Conservation (phyloP, 345 rosid genomes). For the Lumnitzera littorea region DNA sequence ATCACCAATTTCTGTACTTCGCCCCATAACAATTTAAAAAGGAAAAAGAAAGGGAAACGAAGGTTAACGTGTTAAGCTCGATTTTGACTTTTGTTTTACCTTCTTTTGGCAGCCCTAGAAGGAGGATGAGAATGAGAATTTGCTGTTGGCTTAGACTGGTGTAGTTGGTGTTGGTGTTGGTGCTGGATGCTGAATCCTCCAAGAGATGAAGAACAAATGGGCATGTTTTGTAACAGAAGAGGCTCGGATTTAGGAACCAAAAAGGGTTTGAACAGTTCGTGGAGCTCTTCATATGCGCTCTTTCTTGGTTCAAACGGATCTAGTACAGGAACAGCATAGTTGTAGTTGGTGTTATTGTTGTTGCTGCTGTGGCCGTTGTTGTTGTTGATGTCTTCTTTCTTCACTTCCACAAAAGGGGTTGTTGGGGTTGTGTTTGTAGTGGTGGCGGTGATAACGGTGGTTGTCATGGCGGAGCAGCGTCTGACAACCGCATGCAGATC, state of each 20-base stretch:
- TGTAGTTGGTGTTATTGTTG: no score
- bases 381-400: neutral
- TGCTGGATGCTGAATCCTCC: slow-evolving; percentile 9
- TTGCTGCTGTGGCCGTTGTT: no score
- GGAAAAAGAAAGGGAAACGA: no score
- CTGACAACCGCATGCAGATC: slow-evolving; percentile 91
- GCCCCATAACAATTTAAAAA: no score
- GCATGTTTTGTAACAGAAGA: slow-evolving; percentile 15
- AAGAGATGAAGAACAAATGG: slow-evolving; percentile 37
- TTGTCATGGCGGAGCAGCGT: slow-evolving; percentile 41
- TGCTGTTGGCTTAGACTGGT: slow-evolving; percentile 13
- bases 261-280: slow-evolving; percentile 69
- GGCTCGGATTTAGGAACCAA: slow-evolving; percentile 28
- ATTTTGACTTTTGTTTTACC: slow-evolving; percentile 22
- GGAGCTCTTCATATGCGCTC: slow-evolving; percentile 37
- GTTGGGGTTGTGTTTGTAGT: slow-evolving; percentile 15
- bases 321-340: slow-evolving; percentile 9
- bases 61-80: no score
- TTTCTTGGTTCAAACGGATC: slow-evolving; percentile 33
- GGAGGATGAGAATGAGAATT: slow-evolving; percentile 17
- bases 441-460: slow-evolving; percentile 20
- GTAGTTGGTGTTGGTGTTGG: no score
- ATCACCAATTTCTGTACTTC: no score
- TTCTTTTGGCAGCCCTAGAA: slow-evolving; percentile 67
- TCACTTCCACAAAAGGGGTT: slow-evolving; percentile 12